A percentile compares a stretch with the other conserved stretches of the same genome.
phyloP scores from a whole-genome alignment of 2,329 filamentous ascomycete species.

The Fusarium concolor region DNA sequence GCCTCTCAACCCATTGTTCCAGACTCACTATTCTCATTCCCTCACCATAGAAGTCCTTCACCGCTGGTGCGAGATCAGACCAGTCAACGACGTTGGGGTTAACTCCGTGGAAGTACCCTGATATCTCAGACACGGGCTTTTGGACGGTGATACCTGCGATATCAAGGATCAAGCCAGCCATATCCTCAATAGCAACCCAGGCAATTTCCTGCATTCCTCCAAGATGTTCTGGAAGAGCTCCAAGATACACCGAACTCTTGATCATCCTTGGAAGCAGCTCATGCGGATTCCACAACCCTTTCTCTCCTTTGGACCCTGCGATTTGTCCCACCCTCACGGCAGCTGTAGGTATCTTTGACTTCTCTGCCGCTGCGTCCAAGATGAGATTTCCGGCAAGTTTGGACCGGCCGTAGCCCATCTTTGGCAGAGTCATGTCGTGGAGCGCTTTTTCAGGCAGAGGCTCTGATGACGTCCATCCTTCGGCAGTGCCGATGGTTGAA shows the following conservation, averaged over 20 bases:
- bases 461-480: neutral
- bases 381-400: neutral
- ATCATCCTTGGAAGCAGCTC: conserved; percentile 13
- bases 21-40: neutral
- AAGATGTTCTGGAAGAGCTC: neutral
- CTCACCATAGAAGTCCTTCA: neutral
- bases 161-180: neutral
- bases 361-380: neutral
- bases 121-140: neutral
- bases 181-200: neutral
- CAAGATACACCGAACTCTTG: conserved; percentile 7
- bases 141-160: neutral
- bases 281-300: conserved; percentile 10
- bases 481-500: neutral
- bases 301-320: neutral
- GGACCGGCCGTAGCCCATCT: conserved; percentile 1
- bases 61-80: neutral
- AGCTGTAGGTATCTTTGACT: fast-evolving
- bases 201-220: neutral
- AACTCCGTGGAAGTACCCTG: conserved; percentile 13
- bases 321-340: conserved; percentile 8
- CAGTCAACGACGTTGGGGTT: neutral
- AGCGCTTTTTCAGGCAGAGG: neutral
- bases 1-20: neutral
- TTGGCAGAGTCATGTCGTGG: neutral